A percentile compares a stretch with the other conserved stretches of the same genome.
phyloP scores from a whole-genome alignment of 2,329 filamentous ascomycete genomes.

The Penicillium palitans region DNA sequence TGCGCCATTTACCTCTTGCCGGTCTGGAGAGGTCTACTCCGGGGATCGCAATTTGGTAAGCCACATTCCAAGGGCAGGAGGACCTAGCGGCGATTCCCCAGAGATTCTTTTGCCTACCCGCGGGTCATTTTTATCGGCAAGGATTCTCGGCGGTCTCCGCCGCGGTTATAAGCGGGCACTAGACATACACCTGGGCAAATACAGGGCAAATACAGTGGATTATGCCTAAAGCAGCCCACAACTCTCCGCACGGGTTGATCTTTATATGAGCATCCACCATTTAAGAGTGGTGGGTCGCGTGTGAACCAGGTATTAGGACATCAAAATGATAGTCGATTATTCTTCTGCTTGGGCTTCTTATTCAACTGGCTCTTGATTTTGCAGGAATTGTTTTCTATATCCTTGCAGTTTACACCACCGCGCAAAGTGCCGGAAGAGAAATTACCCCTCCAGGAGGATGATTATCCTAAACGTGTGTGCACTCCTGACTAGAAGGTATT shows the following conservation, averaged over 20 bases:
- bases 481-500: not conserved
- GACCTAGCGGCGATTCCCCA: constrained; percentile 3
- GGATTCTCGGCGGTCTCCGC: constrained; percentile 5
- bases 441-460: not conserved
- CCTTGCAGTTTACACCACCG: too few relatives aligned
- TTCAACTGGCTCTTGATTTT: not conserved
- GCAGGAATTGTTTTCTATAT: not conserved
- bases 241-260: not conserved
- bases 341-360: not conserved
- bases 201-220: not conserved
- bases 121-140: not conserved
- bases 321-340: not conserved
- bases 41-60: not conserved
- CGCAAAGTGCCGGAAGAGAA: constrained; percentile 1
- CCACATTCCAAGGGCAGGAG: not conserved
- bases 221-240: not conserved
- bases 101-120: constrained; percentile 4
- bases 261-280: not conserved
- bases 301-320: not conserved
- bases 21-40: not conserved
- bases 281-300: not conserved
- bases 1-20: not conserved
- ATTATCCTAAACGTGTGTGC: not conserved
- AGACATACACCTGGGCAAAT: not conserved
- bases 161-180: constrained; percentile 3